Evolutionary conservation across 1,284 basidiomycete genomes (phyloP).

Genomic region (Stereum hirsutum): DNA sequence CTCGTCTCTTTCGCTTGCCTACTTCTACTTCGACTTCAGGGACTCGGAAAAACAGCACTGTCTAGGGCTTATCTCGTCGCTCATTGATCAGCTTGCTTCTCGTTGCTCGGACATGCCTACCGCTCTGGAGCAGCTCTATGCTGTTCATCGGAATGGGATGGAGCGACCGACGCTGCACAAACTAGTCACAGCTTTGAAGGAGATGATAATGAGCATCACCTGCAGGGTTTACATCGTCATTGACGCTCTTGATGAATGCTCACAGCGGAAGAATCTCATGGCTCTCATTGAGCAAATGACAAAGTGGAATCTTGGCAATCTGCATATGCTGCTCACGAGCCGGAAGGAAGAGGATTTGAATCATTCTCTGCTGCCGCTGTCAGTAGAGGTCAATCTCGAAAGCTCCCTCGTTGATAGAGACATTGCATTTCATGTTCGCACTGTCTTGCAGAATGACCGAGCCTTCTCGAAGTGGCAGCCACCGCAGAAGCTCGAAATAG

Average conservation of each 20-base stretch:
- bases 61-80: not conserved
- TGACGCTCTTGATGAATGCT: constrained; percentile 4
- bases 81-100: not conserved
- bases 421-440: not conserved
- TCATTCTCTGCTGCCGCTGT: not conserved
- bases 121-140: not conserved
- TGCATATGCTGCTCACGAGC: not conserved
- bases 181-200: not conserved
- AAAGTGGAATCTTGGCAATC: not conserved
- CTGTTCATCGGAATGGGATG: not conserved
- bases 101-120: not conserved
- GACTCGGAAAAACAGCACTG: not conserved
- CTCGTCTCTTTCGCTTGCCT: not conserved
- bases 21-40: constrained; percentile 4
- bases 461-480: not conserved
- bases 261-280: not conserved
- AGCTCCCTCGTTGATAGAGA: not conserved
- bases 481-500: not conserved
- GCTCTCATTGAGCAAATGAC: not conserved
- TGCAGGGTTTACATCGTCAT: not conserved
- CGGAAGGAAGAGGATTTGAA: not conserved
- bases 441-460: not conserved
- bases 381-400: not conserved
- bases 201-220: not conserved
- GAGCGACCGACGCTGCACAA: not conserved